Evolutionary conservation across 1,284 basidiomycete species (phyloP).

Genomic region (Austroboletus novae-zelandiae): DNA sequence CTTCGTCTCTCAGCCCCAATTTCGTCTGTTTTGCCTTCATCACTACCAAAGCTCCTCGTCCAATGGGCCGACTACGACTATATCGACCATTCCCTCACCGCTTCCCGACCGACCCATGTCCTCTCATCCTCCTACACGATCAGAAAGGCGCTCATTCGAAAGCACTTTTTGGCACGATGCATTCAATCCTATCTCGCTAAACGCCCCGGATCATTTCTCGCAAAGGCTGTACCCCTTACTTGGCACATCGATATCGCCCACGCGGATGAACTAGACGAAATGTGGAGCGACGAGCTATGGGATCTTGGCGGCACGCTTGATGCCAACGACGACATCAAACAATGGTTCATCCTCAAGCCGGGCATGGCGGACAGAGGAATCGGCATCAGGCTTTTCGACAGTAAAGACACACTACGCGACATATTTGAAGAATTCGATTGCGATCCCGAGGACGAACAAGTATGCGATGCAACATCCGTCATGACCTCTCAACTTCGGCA

Average conservation of each 20-base stretch:
- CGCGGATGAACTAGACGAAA: constrained; percentile 93
- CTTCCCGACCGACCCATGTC: constrained; percentile 43
- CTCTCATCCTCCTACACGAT: constrained; percentile 88
- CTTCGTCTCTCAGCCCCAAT: constrained; percentile 36
- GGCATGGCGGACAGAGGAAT: constrained; percentile 97
- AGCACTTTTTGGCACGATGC: constrained; percentile 86
- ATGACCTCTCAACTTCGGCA: constrained; percentile 87
- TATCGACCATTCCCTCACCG: constrained; percentile 74
- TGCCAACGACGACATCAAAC: constrained; percentile 31
- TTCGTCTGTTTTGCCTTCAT: constrained; percentile 22
- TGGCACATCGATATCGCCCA: constrained; percentile 90
- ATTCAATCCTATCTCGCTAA: constrained; percentile 78
- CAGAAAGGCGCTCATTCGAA: constrained; percentile 91
- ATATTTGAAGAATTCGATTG: constrained; percentile 90
- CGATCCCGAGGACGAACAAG: constrained; percentile 38
- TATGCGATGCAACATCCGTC: constrained; percentile 52
- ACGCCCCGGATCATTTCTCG: constrained; percentile 55
- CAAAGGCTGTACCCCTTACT: constrained; percentile 67
- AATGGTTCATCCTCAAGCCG: constrained; percentile 95
- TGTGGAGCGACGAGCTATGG: constrained; percentile 92
- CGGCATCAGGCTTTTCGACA: constrained; percentile 91
- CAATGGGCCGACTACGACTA: constrained; percentile 86
- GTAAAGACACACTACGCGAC: constrained; percentile 64
- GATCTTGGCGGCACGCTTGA: constrained; percentile 74
- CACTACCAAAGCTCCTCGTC: constrained; percentile 37